A percentile compares a stretch with the other conserved stretches of the same genome.
These are phyloP conservation scores for Microdochium trichocladiopsis DNA, from an alignment of 2,329 filamentous ascomycete genomes.

Conservation along the genomic window DNA sequence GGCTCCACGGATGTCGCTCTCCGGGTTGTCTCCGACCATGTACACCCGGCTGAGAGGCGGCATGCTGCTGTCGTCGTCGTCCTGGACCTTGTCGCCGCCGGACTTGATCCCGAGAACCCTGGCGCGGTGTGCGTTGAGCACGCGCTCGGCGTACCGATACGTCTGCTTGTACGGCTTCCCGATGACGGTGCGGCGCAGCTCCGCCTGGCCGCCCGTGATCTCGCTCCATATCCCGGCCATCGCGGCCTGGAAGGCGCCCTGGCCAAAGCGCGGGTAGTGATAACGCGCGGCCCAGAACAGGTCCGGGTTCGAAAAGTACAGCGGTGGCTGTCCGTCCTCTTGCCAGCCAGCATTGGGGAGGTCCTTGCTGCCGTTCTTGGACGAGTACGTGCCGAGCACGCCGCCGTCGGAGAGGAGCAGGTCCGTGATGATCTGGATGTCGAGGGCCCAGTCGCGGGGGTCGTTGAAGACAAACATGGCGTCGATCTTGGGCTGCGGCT, in stretches of 20 bases:
- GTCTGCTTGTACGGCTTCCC: conserved; percentile 77
- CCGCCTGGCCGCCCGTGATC: conserved; percentile 53
- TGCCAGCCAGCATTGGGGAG: conserved; percentile 75
- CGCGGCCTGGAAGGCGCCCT: conserved; percentile 82
- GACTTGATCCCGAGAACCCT: conserved; percentile 19
- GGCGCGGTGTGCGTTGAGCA: conserved; percentile 56
- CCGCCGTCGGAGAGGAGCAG: conserved; percentile 73
- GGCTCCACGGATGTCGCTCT: conserved; percentile 83
- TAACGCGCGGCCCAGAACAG: conserved; percentile 83
- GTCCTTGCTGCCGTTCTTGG: conserved; percentile 57
- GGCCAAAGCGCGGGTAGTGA: conserved; percentile 78
- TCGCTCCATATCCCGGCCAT: conserved; percentile 73
- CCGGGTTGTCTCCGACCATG: conserved; percentile 90
- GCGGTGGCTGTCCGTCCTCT: conserved; percentile 67
- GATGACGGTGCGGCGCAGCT: conserved; percentile 59
- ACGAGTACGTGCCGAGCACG: conserved; percentile 71
- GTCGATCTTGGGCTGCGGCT: conserved; percentile 62
- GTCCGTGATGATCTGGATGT: conserved; percentile 78
- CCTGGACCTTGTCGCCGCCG: conserved; percentile 19
- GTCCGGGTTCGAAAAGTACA: conserved; percentile 90
- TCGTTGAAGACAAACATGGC: conserved; percentile 94
- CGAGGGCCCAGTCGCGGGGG: conserved; percentile 90
- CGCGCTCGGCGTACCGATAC: conserved; percentile 76
- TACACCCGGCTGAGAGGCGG: conserved; percentile 67
- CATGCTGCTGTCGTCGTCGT: conserved; percentile 4